A percentile compares a stretch with the other conserved stretches of the same genome.
Evolutionary conservation across 2,329 filamentous ascomycete genomes (phyloP).

Genomic region (Pseudopithomyces chartarum): DNA sequence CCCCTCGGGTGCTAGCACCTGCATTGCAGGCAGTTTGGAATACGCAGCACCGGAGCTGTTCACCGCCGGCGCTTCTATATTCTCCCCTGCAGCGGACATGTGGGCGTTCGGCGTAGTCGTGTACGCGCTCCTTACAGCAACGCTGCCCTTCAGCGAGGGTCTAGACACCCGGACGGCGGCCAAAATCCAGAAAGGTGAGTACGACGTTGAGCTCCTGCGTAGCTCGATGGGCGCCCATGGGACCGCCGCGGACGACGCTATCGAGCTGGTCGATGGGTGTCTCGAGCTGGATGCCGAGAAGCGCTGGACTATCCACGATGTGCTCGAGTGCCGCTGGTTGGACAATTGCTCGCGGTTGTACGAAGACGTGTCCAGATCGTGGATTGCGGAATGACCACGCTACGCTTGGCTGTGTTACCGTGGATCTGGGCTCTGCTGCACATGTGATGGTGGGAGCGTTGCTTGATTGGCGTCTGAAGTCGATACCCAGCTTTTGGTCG

Average conservation of each 20-base stretch:
- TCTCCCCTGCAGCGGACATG: conserved; percentile 64
- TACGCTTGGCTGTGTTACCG: background rate
- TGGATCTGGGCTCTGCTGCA: background rate
- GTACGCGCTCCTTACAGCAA: conserved; percentile 64
- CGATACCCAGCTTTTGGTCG: conserved; percentile 35
- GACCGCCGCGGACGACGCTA: conserved; percentile 49
- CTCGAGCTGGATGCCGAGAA: conserved; percentile 60
- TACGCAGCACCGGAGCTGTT: conserved; percentile 59
- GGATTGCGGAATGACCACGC: conserved; percentile 26
- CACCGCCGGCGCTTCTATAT: conserved; percentile 45
- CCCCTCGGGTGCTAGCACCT: conserved; percentile 61
- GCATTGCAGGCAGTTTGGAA: conserved; percentile 64
- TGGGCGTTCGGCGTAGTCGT: conserved; percentile 71
- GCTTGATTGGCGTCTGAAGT: conserved; percentile 17
- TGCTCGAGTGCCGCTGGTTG: conserved; percentile 63
- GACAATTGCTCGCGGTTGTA: conserved; percentile 35
- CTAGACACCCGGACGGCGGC: conserved; percentile 63
- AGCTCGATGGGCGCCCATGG: conserved; percentile 47
- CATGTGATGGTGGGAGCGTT: conserved; percentile 5
- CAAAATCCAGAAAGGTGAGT: conserved; percentile 64
- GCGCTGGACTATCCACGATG: conserved; percentile 63
- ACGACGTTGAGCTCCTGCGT: conserved; percentile 59
- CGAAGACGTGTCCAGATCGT: conserved; percentile 35
- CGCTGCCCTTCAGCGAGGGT: conserved; percentile 65
- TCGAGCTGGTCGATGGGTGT: conserved; percentile 65